Evolutionary conservation across 164 flowering plant genomes (phyloP), one percentile per base, ranked within the genome.

Genomic region (Piper longum): DNA sequence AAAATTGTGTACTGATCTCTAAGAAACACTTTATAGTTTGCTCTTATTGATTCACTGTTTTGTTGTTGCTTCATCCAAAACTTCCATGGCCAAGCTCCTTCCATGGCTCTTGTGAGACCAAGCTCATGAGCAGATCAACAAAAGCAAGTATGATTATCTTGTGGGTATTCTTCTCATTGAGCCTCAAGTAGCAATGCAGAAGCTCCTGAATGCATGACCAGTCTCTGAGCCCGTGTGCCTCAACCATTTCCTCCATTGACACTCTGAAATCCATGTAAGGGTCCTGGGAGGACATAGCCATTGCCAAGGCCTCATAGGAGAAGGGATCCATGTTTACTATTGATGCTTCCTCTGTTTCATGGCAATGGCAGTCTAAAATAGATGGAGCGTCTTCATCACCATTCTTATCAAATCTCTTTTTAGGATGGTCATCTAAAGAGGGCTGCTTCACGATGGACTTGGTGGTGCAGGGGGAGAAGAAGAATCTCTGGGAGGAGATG

Each of bases 171-270:
- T 39, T 62, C 11, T 69, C 75, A 55, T 72, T 72, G 42, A 72
- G 69, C 44, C 55, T 65, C 41, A 72, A 62, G 62, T 72, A 72
- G 56, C 72, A 72, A 61, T 65, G 66, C 66, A 72, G 54, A 43
- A 68, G 71, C 45, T 64, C 66, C 9, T 68, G 66, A 51, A 72
- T 52, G 56, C 71, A 43, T 14, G 66, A 44, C 75, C 72, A 72
- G 7, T 69, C 69, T 42, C 57, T 65, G 55, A 72, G 55, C 55
- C 63, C 63, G 54, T 68, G 69, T 18, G 67, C 72, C 62, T 65
- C 61, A 12, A 72, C 66, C 72, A 72, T 72, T 39, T 72, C 75
- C 56, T 68, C 72, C 75, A 72, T 72, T 9, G 75, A 72, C 2
- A 54, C 60, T 61, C 66, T 72, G 69, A 72, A 72, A 57, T 72